phyloP scores from a whole-genome alignment of 768 basidiomycete species.

The Porphyrellus cyaneotinctus region DNA sequence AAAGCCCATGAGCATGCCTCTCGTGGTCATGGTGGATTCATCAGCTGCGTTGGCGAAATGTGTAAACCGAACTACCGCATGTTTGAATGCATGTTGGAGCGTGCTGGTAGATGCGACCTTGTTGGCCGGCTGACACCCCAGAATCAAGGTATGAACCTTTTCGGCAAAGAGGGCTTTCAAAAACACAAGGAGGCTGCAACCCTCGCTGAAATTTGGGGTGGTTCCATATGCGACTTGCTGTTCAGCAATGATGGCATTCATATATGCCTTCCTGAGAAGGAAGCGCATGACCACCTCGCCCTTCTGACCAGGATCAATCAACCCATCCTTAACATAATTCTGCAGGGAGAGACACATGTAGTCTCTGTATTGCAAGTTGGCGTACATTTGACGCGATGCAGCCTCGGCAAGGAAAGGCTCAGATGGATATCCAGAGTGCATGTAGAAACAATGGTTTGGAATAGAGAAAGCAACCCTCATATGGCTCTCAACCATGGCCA shows the following conservation, averaged over 20 bases:
- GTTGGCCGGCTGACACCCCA: neutral
- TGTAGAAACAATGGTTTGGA: neutral
- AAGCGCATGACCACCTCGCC: neutral
- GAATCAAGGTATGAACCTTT: neutral
- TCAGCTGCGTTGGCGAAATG: neutral
- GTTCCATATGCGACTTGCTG: neutral
- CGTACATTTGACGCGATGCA: neutral
- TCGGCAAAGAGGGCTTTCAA: neutral
- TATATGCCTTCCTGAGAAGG: neutral
- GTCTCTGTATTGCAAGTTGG: neutral
- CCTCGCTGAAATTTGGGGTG: neutral
- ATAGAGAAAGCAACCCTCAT: neutral
- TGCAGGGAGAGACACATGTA: neutral
- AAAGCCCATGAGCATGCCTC: neutral
- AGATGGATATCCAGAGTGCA: neutral
- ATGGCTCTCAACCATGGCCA: neutral
- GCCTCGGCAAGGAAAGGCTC: neutral
- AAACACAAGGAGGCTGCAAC: neutral
- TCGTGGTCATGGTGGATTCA: neutral
- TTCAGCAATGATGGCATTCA: neutral
- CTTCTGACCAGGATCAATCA: neutral
- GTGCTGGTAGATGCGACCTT: neutral
- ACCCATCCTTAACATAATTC: neutral
- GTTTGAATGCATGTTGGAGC: neutral
- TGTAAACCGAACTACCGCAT: neutral